Evolutionary conservation across 441 rosid species (phyloP), one percentile per base, ranked within the genome.

Genomic region (Monsonia emarginata): DNA sequence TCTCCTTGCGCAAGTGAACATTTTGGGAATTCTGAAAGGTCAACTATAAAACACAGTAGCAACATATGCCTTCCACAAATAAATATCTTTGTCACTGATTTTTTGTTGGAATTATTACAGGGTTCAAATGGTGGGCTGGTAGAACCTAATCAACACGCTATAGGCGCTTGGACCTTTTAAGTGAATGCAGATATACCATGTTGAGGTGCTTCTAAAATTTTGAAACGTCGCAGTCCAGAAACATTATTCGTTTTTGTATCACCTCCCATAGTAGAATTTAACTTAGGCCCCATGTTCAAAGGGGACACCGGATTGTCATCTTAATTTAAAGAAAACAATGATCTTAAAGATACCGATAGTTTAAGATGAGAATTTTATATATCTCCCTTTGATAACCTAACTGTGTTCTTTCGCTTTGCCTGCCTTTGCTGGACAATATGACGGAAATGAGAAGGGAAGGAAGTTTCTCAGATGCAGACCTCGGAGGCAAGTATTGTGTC

Each of bases 1-100:
- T 89, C 73, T 88, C 88, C 61, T 79, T 91, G 59, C 79, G 74
- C 75, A 88, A 86, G 75, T 79, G 76, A 85, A n/a, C 52, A 44
- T 44, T 14, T 16, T n/a, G 52, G 0, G 66, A 27, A 18, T 40
- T 65, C 38, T 61, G 11, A 24, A 56, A 63, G 65, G 48, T 63
- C 44, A 26, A 31, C 25, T 30, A 10, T 3, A 44, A 8, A 44
- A 18, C 40, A 16, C 16, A 65, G 50, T 16, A 11, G 36, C 58
- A 21, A 22, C 19, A 57, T 22, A 42, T 61, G 16, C 52, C 52
- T n/a, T 61, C 16, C 19, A 58, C 31, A 58, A 5, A n/a, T 31
- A n/a, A 24, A n/a, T 25, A 4, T 7, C 19, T 9, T 32, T 19
- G 8, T 19, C 52, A 32, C 27, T 32, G 61, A 65, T 31, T 54